Evolutionary conservation across 495 filamentous ascomycete genomes (phyloP).

Genomic region (Jackrogersella minutella): DNA sequence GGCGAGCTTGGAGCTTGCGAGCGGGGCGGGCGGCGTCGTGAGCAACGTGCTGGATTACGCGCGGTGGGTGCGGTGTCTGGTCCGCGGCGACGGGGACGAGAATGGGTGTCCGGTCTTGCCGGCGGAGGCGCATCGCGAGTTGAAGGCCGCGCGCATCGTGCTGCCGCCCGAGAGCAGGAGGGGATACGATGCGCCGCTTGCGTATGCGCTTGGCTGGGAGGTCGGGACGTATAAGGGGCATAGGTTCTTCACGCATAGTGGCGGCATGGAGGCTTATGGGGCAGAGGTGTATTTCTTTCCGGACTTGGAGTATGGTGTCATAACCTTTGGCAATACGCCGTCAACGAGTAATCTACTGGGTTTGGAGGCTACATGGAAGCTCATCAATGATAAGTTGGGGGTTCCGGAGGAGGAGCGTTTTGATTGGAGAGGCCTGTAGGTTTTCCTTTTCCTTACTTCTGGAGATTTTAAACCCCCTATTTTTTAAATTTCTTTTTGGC

Average conservation of each 20-base stretch:
- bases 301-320: constrained; percentile 53
- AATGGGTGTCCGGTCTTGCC: constrained; percentile 42
- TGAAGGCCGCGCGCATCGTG: constrained; percentile 50
- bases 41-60: constrained; percentile 63
- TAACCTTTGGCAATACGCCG: constrained; percentile 55
- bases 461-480: too few relatives aligned
- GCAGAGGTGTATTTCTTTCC: constrained; percentile 58
- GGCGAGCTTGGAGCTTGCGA: constrained; percentile 40
- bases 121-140: constrained; percentile 45
- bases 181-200: constrained; percentile 36
- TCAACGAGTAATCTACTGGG: constrained; percentile 43
- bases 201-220: constrained; percentile 59
- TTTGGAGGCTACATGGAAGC: constrained; percentile 45
- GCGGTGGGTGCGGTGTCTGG: constrained; percentile 53
- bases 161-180: constrained; percentile 13
- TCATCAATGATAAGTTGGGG: constrained; percentile 53
- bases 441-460: background rate
- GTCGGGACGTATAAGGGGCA: constrained; percentile 54
- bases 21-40: constrained; percentile 60
- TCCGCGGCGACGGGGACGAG: constrained; percentile 26
- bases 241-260: constrained; percentile 52
- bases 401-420: constrained; percentile 43
- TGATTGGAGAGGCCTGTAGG: constrained; percentile 44
- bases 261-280: constrained; percentile 56
- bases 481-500: too few relatives aligned